These are phyloP conservation scores for Protomyces macrosporus DNA, from an alignment of 1,139 yeast genomes.

Conservation along the genomic window DNA sequence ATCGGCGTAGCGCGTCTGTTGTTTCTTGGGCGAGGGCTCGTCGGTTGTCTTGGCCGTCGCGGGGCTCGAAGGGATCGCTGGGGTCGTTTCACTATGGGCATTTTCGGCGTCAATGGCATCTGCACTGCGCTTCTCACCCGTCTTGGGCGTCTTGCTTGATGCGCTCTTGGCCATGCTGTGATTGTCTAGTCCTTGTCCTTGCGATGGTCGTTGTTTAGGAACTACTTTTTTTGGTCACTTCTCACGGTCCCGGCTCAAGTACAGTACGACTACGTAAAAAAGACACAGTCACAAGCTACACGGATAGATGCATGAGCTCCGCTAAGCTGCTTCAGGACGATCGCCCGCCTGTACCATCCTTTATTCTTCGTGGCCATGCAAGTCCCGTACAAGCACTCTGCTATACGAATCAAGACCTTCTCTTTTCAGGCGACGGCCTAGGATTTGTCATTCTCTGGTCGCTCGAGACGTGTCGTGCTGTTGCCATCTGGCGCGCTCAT, in stretches of 20 bases:
- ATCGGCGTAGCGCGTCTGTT: conserved; percentile 6
- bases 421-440: conserved; percentile 18
- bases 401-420: neutral
- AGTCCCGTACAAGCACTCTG: conserved; percentile 2
- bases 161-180: neutral
- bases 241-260: neutral
- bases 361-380: conserved; percentile 12
- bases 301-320: too few species aligned
- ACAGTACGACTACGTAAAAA: neutral
- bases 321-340: neutral
- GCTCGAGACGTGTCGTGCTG: conserved; percentile 11
- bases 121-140: conserved; percentile 15
- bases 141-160: neutral
- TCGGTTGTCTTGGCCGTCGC: neutral
- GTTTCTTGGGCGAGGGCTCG: conserved; percentile 4
- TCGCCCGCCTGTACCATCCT: conserved; percentile 8
- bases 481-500: conserved; percentile 24
- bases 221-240: neutral
- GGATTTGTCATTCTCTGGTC: conserved; percentile 17
- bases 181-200: neutral
- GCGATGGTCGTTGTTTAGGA: neutral
- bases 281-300: neutral
- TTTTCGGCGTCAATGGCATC: neutral
- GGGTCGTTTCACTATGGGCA: too few species aligned
- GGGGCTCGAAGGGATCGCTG: too few species aligned